Conservation (phyloP, 208 protist species). For the Acanthamoeba culbertsoni region DNA sequence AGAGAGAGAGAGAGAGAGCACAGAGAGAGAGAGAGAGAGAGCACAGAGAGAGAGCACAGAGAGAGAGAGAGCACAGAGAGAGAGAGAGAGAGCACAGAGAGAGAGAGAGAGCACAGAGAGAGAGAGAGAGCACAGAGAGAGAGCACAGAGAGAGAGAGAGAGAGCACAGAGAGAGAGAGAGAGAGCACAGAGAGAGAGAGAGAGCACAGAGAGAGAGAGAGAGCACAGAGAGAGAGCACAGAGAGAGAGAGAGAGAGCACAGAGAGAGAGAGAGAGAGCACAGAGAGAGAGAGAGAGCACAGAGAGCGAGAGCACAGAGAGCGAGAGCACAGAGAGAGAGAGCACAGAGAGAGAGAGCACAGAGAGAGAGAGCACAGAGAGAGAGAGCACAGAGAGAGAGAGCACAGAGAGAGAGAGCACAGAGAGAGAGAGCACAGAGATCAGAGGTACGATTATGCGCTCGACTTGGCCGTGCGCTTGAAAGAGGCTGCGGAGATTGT, state of each 20-base stretch:
- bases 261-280: neutral
- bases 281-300: neutral
- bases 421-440: neutral
- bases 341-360: neutral
- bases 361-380: neutral
- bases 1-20: no score
- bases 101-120: neutral
- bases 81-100: neutral
- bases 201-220: neutral
- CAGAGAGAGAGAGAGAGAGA: neutral
- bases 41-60: neutral
- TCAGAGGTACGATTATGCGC: neutral
- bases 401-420: neutral
- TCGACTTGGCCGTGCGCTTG: neutral
- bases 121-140: neutral
- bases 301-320: neutral
- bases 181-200: neutral
- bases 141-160: neutral
- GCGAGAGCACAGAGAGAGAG: neutral
- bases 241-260: neutral
- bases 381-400: neutral
- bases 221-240: neutral
- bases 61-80: neutral
- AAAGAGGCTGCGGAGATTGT: neutral
- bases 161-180: neutral